phyloP scores from a whole-genome alignment of 2,329 filamentous ascomycete genomes.

The Aureobasidium sp. region DNA sequence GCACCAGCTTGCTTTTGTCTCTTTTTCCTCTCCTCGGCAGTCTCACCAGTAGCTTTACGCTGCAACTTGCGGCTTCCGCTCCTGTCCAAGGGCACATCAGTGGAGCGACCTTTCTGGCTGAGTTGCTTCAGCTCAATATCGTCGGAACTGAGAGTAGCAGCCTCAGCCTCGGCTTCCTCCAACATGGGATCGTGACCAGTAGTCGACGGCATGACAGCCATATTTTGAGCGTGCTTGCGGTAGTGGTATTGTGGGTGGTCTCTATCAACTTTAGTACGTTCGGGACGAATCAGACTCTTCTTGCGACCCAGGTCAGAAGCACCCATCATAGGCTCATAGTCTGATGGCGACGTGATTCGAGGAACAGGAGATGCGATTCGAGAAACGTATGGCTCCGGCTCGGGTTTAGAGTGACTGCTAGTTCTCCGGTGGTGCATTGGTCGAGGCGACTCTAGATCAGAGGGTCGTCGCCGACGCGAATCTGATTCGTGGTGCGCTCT shows the following conservation, averaged over 20 bases:
- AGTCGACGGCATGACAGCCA: slow-evolving; percentile 82
- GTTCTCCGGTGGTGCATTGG: slow-evolving; percentile 31
- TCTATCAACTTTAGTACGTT: slow-evolving; percentile 75
- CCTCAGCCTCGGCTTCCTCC: slow-evolving; percentile 49
- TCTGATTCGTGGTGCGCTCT: slow-evolving; percentile 40
- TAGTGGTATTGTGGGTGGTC: slow-evolving; percentile 96
- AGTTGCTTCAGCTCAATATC: slow-evolving; percentile 49
- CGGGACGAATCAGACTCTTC: slow-evolving; percentile 80
- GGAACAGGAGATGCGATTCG: slow-evolving; percentile 1
- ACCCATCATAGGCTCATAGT: slow-evolving; percentile 46
- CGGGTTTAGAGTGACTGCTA: slow-evolving; percentile 27
- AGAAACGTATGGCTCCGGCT: slow-evolving; percentile 21
- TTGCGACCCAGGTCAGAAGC: slow-evolving; percentile 58
- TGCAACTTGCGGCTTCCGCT: slow-evolving; percentile 34
- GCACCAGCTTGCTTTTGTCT: slow-evolving; percentile 56
- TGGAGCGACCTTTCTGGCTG: slow-evolving; percentile 31
- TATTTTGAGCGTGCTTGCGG: slow-evolving; percentile 86
- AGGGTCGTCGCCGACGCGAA: slow-evolving; percentile 57
- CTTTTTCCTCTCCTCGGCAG: slow-evolving; percentile 52
- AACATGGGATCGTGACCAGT: slow-evolving; percentile 86
- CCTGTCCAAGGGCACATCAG: slow-evolving; percentile 9
- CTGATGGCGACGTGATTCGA: slow-evolving; percentile 26
- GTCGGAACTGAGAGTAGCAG: slow-evolving; percentile 55
- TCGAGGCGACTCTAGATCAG: slow-evolving; percentile 61
- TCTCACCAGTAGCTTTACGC: slow-evolving; percentile 49